A percentile compares a stretch with the other conserved stretches of the same genome.
phyloP scores from a whole-genome alignment of 192 early-diverging fungal species.

The Backusella psychrophila region DNA sequence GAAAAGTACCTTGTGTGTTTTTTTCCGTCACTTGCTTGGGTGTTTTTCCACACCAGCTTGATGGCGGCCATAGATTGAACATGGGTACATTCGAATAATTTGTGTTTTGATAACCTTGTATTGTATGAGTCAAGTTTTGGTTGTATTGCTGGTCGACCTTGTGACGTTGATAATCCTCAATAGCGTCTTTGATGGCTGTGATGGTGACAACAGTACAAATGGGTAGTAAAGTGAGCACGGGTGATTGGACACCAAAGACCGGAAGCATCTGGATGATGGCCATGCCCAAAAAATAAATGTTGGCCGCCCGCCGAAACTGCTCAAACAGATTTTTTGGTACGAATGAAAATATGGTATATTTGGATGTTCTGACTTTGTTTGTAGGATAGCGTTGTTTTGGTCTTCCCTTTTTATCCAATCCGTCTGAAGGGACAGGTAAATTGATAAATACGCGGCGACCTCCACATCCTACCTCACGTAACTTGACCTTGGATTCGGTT shows the following conservation, averaged over 20 bases:
- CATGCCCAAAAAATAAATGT: conserved; percentile 86
- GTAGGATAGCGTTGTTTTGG: conserved; percentile 58
- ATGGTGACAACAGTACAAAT: conserved; percentile 79
- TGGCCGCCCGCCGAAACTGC: conserved; percentile 83
- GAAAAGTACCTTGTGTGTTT: not conserved
- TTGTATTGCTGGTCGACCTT: conserved; percentile 83
- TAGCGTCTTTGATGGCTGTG: conserved; percentile 82
- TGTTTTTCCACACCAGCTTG: not conserved
- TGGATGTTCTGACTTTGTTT: conserved; percentile 88
- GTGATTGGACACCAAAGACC: conserved; percentile 75
- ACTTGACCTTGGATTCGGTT: conserved; percentile 42
- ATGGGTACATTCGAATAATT: conserved; percentile 37
- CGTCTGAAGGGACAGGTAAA: conserved; percentile 52
- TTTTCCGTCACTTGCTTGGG: not conserved
- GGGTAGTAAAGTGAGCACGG: conserved; percentile 77
- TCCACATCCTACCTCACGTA: conserved; percentile 40
- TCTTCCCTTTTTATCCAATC: conserved; percentile 50
- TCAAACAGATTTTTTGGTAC: conserved; percentile 90
- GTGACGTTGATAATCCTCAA: conserved; percentile 89
- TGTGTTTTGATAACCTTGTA: conserved; percentile 44
- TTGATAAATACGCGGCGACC: conserved; percentile 64
- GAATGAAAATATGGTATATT: conserved; percentile 86
- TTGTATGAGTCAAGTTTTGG: conserved; percentile 49
- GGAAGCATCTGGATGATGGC: conserved; percentile 83
- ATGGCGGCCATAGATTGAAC: not conserved